phyloP scores from a whole-genome alignment of 148 eudicot genomes.

The Vaccinium myrtillus region DNA sequence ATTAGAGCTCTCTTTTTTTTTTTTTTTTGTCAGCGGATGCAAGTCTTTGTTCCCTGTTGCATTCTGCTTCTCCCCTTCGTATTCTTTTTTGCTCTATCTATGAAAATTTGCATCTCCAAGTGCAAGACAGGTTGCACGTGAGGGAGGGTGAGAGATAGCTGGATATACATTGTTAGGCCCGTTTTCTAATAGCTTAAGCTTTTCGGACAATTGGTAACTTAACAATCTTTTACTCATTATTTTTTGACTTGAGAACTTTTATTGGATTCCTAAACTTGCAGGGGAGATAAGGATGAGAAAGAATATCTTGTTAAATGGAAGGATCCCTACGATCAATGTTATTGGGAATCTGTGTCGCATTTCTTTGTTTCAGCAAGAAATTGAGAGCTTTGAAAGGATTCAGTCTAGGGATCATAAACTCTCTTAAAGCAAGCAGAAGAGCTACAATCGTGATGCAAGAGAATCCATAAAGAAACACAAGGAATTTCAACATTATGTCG shows the following conservation, averaged over 20 bases:
- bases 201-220: too few relatives aligned
- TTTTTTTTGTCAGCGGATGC: not conserved
- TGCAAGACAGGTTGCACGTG: too few relatives aligned
- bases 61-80: not conserved
- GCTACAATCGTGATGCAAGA: slow-evolving; percentile 36
- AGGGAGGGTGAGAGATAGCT: too few relatives aligned
- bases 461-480: slow-evolving; percentile 61
- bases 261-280: slow-evolving; percentile 23
- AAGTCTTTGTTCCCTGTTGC: not conserved
- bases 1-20: too few relatives aligned
- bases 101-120: not conserved
- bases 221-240: not conserved
- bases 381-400: slow-evolving; percentile 59
- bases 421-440: slow-evolving; percentile 53
- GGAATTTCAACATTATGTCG: slow-evolving; percentile 83
- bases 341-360: slow-evolving; percentile 84
- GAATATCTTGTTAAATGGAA: slow-evolving; percentile 91
- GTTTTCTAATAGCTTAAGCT: too few relatives aligned
- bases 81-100: not conserved
- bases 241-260: not conserved
- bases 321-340: slow-evolving; percentile 88
- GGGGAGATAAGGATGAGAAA: slow-evolving; percentile 72
- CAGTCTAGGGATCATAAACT: slow-evolving; percentile 58
- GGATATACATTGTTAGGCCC: too few relatives aligned
- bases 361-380: slow-evolving; percentile 68